These are phyloP conservation scores for Trichoderma gamsii DNA, from an alignment of 495 filamentous ascomycete species.

Conservation along the genomic window DNA sequence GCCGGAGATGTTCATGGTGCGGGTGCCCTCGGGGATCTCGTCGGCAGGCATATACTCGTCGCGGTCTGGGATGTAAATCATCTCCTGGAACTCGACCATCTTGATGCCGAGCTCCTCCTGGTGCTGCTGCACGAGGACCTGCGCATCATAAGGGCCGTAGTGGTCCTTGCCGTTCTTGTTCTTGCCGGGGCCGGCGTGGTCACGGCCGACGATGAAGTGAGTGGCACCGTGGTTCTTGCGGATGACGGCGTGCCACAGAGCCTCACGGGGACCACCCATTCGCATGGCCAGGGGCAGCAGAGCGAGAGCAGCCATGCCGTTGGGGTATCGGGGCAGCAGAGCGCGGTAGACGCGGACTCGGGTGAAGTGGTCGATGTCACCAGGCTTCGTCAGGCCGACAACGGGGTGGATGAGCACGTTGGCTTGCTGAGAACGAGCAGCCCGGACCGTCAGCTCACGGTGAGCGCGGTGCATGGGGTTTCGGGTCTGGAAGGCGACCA, in stretches of 20 bases:
- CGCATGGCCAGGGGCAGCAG: conserved; percentile 95
- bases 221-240: conserved; percentile 98
- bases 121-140: conserved; percentile 96
- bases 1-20: conserved; percentile 94
- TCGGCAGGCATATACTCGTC: conserved; percentile 94
- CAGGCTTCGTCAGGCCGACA: conserved; percentile 95
- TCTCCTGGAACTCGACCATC: conserved; percentile 98
- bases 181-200: conserved; percentile 94
- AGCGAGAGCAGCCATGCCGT: conserved; percentile 97
- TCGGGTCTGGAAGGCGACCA: conserved; percentile 97
- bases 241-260: conserved; percentile 99
- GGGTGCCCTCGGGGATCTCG: conserved; percentile 72
- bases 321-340: conserved; percentile 93
- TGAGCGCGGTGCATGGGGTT: conserved; percentile 99
- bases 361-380: conserved; percentile 99
- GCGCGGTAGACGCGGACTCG: conserved; percentile 97
- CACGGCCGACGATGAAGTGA: conserved; percentile 98
- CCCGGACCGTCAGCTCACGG: conserved; percentile 92
- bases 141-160: conserved; percentile 98
- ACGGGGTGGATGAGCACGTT: conserved; percentile 99
- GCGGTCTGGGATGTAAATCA: conserved; percentile 95
- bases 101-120: conserved; percentile 92
- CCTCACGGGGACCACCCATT: conserved; percentile 97
- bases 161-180: conserved; percentile 95
- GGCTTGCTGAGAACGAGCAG: conserved; percentile 87